Percentiles rank a stretch among this genome's conserved stretches.
Evolutionary conservation across 2,329 filamentous ascomycete genomes (phyloP).

Genomic region (Fusarium sp.): DNA sequence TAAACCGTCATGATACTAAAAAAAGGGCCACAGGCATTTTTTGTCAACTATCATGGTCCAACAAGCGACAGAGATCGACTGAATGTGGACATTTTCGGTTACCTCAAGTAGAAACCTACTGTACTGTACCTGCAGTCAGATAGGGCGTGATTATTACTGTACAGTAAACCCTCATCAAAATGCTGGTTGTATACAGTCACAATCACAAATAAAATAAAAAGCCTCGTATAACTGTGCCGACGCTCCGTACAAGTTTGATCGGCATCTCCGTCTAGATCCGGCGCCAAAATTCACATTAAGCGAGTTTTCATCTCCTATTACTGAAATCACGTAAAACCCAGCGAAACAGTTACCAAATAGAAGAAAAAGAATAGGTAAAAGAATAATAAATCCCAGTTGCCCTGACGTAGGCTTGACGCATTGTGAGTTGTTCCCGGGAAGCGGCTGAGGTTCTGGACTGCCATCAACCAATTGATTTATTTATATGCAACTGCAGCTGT

Average conservation of each 20-base stretch:
- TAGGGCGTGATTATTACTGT: neutral
- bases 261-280: conserved; percentile 26
- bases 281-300: conserved; percentile 6
- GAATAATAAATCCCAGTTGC: neutral
- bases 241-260: conserved; percentile 20
- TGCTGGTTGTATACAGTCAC: conserved; percentile 3
- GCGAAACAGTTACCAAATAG: neutral
- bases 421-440: conserved; percentile 34
- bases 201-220: conserved; percentile 15
- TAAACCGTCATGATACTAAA: conserved; percentile 41
- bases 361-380: neutral
- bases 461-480: conserved; percentile 27
- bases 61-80: neutral
- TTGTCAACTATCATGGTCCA: conserved; percentile 1
- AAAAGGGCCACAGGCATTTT: conserved; percentile 17
- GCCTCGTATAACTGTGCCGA: conserved; percentile 33
- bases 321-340: neutral
- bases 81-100: conserved; percentile 5
- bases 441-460: conserved; percentile 20
- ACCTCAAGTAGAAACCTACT: conserved; percentile 15
- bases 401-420: conserved; percentile 38
- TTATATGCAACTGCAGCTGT: conserved; percentile 1
- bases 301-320: neutral
- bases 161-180: neutral
- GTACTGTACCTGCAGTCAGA: neutral